A percentile compares a stretch with the other conserved stretches of the same genome.
Conservation (phyloP, 1,284 basidiomycete species). For the Sanghuangporus sanghuang region DNA sequence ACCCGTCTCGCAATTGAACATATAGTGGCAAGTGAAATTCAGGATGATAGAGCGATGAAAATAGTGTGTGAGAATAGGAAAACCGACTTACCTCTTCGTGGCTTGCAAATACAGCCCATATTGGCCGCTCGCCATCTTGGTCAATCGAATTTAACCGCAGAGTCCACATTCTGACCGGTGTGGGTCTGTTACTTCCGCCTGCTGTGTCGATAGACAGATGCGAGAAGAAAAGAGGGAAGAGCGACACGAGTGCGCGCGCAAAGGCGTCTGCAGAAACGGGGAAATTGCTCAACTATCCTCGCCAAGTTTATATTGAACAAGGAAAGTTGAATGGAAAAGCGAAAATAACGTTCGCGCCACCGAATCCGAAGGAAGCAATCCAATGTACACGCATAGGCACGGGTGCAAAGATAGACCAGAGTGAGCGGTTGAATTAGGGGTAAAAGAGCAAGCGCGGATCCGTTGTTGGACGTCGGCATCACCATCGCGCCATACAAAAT, state of each 20-base stretch:
- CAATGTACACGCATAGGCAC: neutral
- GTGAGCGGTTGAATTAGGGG: neutral
- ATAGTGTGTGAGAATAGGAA: neutral
- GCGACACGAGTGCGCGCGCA: neutral
- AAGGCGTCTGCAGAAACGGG: neutral
- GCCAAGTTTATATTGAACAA: neutral
- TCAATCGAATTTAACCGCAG: constrained; percentile 14
- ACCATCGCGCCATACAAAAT: neutral
- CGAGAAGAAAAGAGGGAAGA: neutral
- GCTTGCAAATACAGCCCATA: constrained; percentile 22
- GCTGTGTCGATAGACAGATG: neutral
- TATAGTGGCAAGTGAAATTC: neutral
- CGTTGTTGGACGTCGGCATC: neutral
- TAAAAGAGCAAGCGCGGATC: neutral
- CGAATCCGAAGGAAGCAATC: neutral
- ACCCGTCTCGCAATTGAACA: neutral
- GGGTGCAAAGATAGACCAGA: neutral
- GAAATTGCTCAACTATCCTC: neutral
- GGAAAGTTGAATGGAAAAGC: neutral
- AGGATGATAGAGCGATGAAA: neutral
- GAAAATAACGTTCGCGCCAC: neutral
- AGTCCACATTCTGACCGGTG: constrained; percentile 20
- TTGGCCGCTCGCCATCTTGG: constrained; percentile 19
- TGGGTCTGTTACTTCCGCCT: neutral
- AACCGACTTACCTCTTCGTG: constrained; percentile 20